Percentiles rank a stretch among this genome's conserved stretches.
Conservation (phyloP, 2,329 filamentous ascomycete species). For the Zasmidium angulare region DNA sequence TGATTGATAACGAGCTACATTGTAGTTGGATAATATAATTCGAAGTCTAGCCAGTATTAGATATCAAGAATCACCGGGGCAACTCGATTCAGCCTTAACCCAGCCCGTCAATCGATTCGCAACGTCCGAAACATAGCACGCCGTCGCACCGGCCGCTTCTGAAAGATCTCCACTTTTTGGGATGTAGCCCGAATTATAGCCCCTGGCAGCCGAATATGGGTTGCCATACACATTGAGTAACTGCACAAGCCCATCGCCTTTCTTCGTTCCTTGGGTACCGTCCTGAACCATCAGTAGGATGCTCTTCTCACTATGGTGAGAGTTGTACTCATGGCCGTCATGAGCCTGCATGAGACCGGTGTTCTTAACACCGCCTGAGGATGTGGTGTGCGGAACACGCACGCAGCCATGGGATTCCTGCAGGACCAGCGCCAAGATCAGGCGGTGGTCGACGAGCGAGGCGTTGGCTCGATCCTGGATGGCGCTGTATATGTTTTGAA, state of each 20-base stretch:
- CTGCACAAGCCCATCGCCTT: conserved; percentile 17
- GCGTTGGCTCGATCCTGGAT: conserved; percentile 20
- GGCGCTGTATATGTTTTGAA: conserved; percentile 18
- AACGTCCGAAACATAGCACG: conserved; percentile 54
- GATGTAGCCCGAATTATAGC: conserved; percentile 32
- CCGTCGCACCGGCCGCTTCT: conserved; percentile 47
- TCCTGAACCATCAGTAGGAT: conserved; percentile 19
- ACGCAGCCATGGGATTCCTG: conserved; percentile 21
- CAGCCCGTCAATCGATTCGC: conserved; percentile 51
- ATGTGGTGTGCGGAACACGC: conserved; percentile 9
- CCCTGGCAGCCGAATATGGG: conserved; percentile 38
- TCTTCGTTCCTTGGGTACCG: conserved; percentile 17
- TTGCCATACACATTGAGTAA: conserved; percentile 12
- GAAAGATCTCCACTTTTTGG: conserved; percentile 39
- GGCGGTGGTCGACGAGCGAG: conserved; percentile 18
- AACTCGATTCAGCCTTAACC: conserved; percentile 29
- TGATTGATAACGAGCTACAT: too few species aligned
- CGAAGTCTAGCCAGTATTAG: too few species aligned
- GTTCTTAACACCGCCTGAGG: conserved; percentile 14
- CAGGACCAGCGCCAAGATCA: conserved; percentile 16
- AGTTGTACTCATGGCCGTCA: conserved; percentile 27
- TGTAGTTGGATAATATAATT: too few species aligned
- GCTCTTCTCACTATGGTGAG: conserved; percentile 26
- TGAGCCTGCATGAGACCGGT: conserved; percentile 19
- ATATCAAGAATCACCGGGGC: conserved; percentile 5